Percentiles rank a stretch among this genome's conserved stretches.
These are phyloP conservation scores for Calcarisporium arbuscula DNA, from an alignment of 2,329 filamentous ascomycete species.

Conservation along the genomic window DNA sequence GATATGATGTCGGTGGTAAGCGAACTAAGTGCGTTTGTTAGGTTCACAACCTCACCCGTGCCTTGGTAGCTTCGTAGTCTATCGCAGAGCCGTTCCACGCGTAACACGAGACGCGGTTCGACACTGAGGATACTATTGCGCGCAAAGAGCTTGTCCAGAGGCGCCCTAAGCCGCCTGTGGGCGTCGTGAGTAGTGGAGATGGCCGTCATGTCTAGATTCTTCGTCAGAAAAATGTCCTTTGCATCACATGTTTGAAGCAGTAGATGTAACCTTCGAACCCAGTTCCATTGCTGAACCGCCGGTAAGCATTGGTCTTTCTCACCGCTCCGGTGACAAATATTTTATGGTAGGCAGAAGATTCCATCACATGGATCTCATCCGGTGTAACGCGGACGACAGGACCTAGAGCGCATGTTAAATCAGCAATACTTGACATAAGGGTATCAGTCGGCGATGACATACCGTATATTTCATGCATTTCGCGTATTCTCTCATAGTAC, in stretches of 20 bases:
- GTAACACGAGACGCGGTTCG: not conserved
- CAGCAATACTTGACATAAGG: no score
- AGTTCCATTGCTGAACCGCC: not conserved
- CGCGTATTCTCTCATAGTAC: no score
- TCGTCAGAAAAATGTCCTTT: not conserved
- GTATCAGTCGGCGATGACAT: no score
- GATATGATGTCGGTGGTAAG: constrained; percentile 2
- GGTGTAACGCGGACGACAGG: constrained; percentile 1
- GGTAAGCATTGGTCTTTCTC: constrained; percentile 1
- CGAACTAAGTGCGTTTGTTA: not conserved
- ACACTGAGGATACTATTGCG: not conserved
- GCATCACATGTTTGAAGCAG: not conserved
- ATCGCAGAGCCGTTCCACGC: not conserved
- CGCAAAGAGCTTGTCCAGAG: constrained; percentile 1
- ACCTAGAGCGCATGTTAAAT: no score
- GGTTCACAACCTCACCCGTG: not conserved
- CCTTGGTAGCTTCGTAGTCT: constrained; percentile 1
- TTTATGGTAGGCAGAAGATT: constrained; percentile 1
- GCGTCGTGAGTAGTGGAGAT: not conserved
- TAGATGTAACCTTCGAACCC: constrained; percentile 1
- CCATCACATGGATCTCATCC: constrained; percentile 1
- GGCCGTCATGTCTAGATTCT: not conserved
- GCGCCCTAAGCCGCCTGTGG: not conserved
- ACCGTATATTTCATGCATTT: no score
- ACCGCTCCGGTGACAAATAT: not conserved